Conservation (phyloP, 2,329 filamentous ascomycete genomes). For the Ophiostoma australiae region DNA sequence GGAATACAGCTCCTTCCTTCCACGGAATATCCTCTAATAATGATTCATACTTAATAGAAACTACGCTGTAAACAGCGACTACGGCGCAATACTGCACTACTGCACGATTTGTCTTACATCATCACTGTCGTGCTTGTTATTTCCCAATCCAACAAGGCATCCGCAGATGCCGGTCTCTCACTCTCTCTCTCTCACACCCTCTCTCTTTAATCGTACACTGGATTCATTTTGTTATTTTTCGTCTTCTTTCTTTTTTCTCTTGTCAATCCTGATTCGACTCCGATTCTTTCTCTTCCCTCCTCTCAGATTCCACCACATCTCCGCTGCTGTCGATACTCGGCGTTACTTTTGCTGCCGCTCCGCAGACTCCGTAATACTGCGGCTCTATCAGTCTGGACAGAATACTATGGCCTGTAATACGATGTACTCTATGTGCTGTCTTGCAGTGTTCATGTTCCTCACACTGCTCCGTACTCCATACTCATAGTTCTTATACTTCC, state of each 20-base stretch:
- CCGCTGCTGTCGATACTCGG: too few species aligned
- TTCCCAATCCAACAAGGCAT: slow-evolving; percentile 1
- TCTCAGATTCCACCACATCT: too few species aligned
- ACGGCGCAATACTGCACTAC: background rate
- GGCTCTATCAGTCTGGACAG: too few species aligned
- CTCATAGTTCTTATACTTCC: too few species aligned
- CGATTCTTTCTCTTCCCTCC: too few species aligned
- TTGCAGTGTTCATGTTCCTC: too few species aligned
- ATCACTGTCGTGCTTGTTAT: slow-evolving; percentile 12
- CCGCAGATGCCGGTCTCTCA: background rate
- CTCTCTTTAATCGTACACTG: background rate
- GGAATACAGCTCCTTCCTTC: background rate
- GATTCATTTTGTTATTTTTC: background rate
- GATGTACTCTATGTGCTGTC: too few species aligned
- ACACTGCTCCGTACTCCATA: too few species aligned
- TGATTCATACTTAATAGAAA: too few species aligned
- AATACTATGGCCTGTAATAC: too few species aligned
- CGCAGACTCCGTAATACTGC: too few species aligned
- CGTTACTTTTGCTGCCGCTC: background rate
- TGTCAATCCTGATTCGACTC: background rate
- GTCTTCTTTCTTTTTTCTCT: background rate
- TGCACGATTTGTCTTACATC: background rate
- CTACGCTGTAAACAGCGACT: background rate
- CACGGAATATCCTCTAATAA: background rate
- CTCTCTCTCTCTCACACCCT: too few species aligned